phyloP scores from a whole-genome alignment of 2,329 filamentous ascomycete species.

The Phialophora tarda region DNA sequence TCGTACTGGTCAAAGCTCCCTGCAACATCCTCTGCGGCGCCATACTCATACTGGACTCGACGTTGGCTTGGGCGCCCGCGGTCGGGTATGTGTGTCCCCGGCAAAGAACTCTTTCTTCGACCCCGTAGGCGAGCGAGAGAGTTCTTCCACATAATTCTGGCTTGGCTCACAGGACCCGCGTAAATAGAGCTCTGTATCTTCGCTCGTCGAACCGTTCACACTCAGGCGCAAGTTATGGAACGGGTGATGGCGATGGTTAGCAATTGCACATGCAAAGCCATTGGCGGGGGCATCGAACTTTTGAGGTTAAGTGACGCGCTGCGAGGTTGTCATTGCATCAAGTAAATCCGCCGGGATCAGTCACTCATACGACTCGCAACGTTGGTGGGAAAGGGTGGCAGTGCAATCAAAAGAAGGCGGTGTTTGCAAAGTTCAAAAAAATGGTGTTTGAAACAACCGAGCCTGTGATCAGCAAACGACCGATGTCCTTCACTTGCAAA shows the following conservation, averaged over 20 bases:
- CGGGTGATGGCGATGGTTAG: not conserved
- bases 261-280: not conserved
- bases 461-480: not conserved
- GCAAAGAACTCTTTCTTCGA: not conserved
- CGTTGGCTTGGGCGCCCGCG: too few relatives aligned
- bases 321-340: not conserved
- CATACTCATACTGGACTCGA: not conserved
- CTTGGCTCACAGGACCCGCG: not conserved
- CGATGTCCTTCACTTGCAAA: not conserved
- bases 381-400: not conserved
- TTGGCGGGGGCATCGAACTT: not conserved
- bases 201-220: not conserved
- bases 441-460: not conserved
- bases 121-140: not conserved
- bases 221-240: not conserved
- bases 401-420: not conserved
- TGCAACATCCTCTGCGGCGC: not conserved
- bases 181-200: fast-evolving
- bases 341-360: not conserved
- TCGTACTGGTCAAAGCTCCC: not conserved
- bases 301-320: not conserved
- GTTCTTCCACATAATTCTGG: not conserved
- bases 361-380: not conserved
- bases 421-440: not conserved
- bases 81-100: not conserved